Conservation (phyloP, 2,329 filamentous ascomycete species). For the Sphaerulina musiva region DNA sequence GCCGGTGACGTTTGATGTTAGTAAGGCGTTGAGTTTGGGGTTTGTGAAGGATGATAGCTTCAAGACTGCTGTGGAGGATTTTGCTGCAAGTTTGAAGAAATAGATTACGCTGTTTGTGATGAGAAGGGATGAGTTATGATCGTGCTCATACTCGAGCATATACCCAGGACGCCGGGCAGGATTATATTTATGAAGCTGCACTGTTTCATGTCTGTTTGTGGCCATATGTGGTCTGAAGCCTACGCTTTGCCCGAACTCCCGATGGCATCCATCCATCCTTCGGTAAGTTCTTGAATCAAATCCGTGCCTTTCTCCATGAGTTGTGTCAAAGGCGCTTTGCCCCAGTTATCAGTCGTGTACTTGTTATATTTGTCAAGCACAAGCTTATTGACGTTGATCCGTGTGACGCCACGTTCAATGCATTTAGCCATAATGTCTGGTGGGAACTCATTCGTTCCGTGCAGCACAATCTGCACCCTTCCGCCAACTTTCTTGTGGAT, state of each 20-base stretch:
- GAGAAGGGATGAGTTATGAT: no score
- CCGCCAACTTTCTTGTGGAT: constrained; percentile 47
- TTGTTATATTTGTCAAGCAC: constrained; percentile 46
- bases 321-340: constrained; percentile 47
- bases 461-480: constrained; percentile 49
- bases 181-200: no score
- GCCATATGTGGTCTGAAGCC: not conserved
- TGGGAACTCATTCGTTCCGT: constrained; percentile 54
- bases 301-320: constrained; percentile 51
- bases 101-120: constrained; percentile 1
- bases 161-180: no score
- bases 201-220: no score
- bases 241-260: constrained; percentile 22
- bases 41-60: constrained; percentile 46
- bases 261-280: constrained; percentile 48
- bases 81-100: constrained; percentile 32
- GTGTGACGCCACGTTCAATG: constrained; percentile 50
- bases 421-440: constrained; percentile 50
- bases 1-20: constrained; percentile 52
- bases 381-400: constrained; percentile 56
- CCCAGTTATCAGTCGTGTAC: constrained; percentile 46
- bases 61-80: constrained; percentile 43
- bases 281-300: constrained; percentile 51
- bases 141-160: no score
- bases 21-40: constrained; percentile 49